Conservation (phyloP, 1,284 basidiomycete species). For the Wolfiporia cocos region DNA sequence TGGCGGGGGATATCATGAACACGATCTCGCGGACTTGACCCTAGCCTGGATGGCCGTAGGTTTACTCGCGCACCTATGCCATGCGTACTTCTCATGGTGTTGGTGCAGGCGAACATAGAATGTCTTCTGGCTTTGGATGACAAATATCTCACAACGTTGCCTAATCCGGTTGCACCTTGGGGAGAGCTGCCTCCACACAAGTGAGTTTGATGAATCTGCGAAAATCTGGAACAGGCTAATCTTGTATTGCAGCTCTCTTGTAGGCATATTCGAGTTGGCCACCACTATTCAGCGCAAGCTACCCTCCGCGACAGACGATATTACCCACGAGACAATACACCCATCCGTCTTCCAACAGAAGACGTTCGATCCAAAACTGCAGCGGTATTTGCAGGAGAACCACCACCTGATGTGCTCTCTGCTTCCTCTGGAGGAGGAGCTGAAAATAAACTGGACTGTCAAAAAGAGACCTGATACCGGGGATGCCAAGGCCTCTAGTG, state of each 20-base stretch:
- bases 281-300: conserved; percentile 37
- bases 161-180: conserved; percentile 51
- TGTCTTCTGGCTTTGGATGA: conserved; percentile 51
- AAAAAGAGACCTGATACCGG: no score
- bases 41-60: conserved; percentile 64
- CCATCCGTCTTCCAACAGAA: conserved; percentile 48
- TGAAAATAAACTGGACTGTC: conserved; percentile 41
- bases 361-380: conserved; percentile 29
- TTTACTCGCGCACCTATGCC: background rate
- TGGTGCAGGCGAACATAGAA: conserved; percentile 44
- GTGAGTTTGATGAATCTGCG: conserved; percentile 30
- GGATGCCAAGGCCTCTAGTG: no score
- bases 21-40: conserved; percentile 62
- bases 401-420: conserved; percentile 40
- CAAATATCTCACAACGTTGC: conserved; percentile 42
- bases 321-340: conserved; percentile 58
- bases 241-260: conserved; percentile 33
- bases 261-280: conserved; percentile 47
- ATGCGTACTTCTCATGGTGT: conserved; percentile 6
- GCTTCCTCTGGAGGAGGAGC: conserved; percentile 45
- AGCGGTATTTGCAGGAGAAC: conserved; percentile 29
- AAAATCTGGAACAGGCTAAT: conserved; percentile 3
- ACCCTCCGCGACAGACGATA: conserved; percentile 38
- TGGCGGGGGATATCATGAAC: conserved; percentile 60
- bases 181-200: conserved; percentile 54